Base-by-base conservation (phyloP, 1,139 yeast species). In the Hyphopichia fennica region DNA sequence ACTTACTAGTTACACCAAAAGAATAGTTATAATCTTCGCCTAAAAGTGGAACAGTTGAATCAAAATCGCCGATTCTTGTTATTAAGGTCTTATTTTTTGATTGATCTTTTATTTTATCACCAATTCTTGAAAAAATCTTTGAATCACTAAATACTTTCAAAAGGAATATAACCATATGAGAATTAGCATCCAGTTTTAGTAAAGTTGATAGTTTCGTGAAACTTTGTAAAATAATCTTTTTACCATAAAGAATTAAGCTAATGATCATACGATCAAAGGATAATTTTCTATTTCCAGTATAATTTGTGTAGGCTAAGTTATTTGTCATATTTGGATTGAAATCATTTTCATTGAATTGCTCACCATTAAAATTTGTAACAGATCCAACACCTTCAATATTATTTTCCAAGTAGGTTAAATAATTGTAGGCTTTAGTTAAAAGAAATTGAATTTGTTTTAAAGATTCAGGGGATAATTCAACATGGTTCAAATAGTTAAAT, bases 381-480 rank as follows among this genome's bases (percentile, higher is more conserved):
- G 58, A 49, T 1, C 75, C 72, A 18, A 72, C 57, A 0, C 49
- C 48, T n/a, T 66, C 73, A 41, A 67, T 53, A 43, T 63, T 65
- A 39, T 66, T 72, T 49, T 73, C 78, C 47, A 73, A 59, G 42
- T 64, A 69, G 3, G 72, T 65, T 42, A 73, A 51, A 43, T 72
- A 73, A 46, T 71, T 72, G 50, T 67, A 70, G 0, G 78, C 62
- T 45, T 73, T 74, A 2, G 72, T 63, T 43, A 74, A 57, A 37
- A 73, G 60, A 43, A 70, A 70, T 42, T 69, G 77, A 25, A 72
- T 56, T 44, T 70, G 78, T 49, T 70, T 72, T 39, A 69, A 60
- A 7, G 71, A 60, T 41, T 73, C 78, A 0, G 77, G 76, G 0
- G 75, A 62, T 34, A 69, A 56, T 8, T 69, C 70, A 15, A 69